Percentiles rank a stretch among this genome's conserved stretches.
Conservation (phyloP, 1,284 basidiomycete genomes). For the Sporisorium iseilematis-ciliati region DNA sequence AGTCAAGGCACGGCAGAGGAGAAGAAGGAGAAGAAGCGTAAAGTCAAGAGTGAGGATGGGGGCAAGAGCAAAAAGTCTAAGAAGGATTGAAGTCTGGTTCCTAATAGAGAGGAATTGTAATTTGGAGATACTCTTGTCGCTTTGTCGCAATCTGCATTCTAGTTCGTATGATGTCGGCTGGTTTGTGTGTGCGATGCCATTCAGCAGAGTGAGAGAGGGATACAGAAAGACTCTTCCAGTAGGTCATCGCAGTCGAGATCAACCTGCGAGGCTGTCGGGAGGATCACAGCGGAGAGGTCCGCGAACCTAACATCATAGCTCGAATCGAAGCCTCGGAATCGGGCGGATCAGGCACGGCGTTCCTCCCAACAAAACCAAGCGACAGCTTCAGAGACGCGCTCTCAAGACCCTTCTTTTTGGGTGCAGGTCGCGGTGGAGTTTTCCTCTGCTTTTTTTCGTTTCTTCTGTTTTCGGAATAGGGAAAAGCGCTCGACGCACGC, state of each 20-base stretch:
- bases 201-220: no score
- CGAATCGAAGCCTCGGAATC: background rate
- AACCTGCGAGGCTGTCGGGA: background rate
- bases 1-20: constrained; percentile 10
- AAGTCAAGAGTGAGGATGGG: constrained; percentile 33
- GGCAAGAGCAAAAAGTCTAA: constrained; percentile 40
- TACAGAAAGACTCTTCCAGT: no score
- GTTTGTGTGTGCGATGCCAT: no score
- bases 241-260: background rate
- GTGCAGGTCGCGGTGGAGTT: background rate
- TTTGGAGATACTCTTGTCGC: background rate
- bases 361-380: constrained; percentile 9
- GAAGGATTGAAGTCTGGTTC: constrained; percentile 24
- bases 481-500: constrained; percentile 14
- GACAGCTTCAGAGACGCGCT: constrained; percentile 5
- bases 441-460: constrained; percentile 2
- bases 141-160: no score
- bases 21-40: constrained; percentile 47
- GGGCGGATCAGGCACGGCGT: background rate
- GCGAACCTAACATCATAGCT: background rate
- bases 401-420: constrained; percentile 8
- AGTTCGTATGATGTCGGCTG: no score
- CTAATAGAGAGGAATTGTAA: background rate
- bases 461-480: constrained; percentile 19
- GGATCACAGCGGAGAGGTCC: background rate